Evolutionary conservation across 2,329 filamentous ascomycete species (phyloP), one percentile per base, ranked within the genome.

Genomic region (Xylariaceae sp.): DNA sequence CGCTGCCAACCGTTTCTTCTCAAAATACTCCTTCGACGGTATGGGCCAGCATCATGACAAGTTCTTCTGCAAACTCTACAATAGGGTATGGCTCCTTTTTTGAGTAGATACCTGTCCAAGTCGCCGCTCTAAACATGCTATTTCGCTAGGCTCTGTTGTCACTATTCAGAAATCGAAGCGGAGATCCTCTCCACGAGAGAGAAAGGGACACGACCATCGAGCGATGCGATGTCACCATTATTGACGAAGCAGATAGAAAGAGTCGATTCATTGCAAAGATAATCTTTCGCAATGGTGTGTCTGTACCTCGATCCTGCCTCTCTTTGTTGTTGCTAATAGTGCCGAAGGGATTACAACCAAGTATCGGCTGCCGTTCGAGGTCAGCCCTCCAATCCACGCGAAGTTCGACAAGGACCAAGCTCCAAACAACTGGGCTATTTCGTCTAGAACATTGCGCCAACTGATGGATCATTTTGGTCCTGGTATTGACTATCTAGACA

Each of bases 391-490:
- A 2, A 80, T 87, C 51, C 85, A 89, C 58, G 87, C 87, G 42
- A 79, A 85, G 37, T 91, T 91, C 60, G 79, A 85, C 59, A 76
- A 70, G 38, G 73, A 75, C 22, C 74, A 80, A 41, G 83, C 85
- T 1, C 71, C 69, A 1, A 86, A 89, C 46, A 74, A 75, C 44
- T 91, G 87, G 86, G 76, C 73, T 9, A 87, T 90, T 43, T 79
- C 83, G 13, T 82, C 85, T 3, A 73, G 79, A 44, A 83, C 83
- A 0, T 64, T 91, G 38, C 78, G 83, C 47, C 85, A 89, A 53
- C 76, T 89, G 47, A 83, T 87, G 64, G 87, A 90, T 45, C 86
- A 89, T 56, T 90, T 90, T 56, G 85, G 85, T 0, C 83, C 84
- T 1, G 86, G 85, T 4, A 88, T 87, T 24, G 87, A 91, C 60